Percentiles rank a stretch among this genome's conserved stretches.
phyloP scores from a whole-genome alignment of 352 stramenopile genomes.

The Globisporangium canariense region DNA sequence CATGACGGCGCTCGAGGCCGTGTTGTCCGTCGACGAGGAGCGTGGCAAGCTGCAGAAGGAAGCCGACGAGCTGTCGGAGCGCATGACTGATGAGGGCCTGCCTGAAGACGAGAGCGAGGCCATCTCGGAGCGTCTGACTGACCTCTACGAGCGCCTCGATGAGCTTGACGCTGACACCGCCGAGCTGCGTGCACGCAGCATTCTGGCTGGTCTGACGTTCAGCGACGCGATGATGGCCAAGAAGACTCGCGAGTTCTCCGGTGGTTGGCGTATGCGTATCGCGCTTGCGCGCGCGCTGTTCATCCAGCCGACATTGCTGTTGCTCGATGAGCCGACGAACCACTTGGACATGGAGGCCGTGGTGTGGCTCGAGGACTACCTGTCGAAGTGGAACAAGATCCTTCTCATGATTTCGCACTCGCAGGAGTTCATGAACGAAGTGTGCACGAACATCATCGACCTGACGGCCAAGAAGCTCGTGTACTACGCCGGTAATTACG shows the following conservation, averaged over 20 bases:
- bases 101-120: slow-evolving; percentile 80
- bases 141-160: slow-evolving; percentile 95
- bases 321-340: slow-evolving; percentile 96
- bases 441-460: slow-evolving; percentile 98
- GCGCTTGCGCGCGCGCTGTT: slow-evolving; percentile 96
- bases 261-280: slow-evolving; percentile 97
- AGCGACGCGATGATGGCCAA: slow-evolving; percentile 94
- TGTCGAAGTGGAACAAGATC: slow-evolving; percentile 97
- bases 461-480: slow-evolving; percentile 93
- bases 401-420: slow-evolving; percentile 97
- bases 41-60: slow-evolving; percentile 91
- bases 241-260: slow-evolving; percentile 92
- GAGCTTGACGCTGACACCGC: slow-evolving; percentile 93
- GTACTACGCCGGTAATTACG: slow-evolving; percentile 99
- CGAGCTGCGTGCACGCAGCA: slow-evolving; percentile 90
- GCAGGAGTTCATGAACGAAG: slow-evolving; percentile 98
- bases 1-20: slow-evolving; percentile 93
- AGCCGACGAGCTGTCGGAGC: slow-evolving; percentile 89
- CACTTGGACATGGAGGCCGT: slow-evolving; percentile 98
- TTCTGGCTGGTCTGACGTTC: slow-evolving; percentile 96
- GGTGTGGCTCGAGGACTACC: slow-evolving; percentile 98
- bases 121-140: slow-evolving; percentile 91
- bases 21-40: slow-evolving; percentile 95
- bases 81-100: slow-evolving; percentile 87
- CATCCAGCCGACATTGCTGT: slow-evolving; percentile 93